Evolutionary conservation across 352 stramenopile genomes (phyloP).

Genomic region (Plasmopara halstedii): DNA sequence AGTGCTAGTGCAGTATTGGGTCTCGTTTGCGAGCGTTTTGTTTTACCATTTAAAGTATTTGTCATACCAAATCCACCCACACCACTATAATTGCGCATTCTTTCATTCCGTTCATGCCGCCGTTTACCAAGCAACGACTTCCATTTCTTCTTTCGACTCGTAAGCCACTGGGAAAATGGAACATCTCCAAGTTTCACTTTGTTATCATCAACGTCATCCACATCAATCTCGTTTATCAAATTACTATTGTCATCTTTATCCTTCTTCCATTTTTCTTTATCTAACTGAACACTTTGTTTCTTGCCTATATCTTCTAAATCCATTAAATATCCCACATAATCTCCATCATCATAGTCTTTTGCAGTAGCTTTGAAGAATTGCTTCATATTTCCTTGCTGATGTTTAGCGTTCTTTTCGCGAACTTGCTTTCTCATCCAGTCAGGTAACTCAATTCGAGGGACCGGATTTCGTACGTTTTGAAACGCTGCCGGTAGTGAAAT

Average conservation of each 20-base stretch:
- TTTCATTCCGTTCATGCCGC: conserved; percentile 51
- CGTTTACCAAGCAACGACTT: conserved; percentile 46
- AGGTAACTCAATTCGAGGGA: conserved; percentile 93
- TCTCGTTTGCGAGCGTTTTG: conserved; percentile 32
- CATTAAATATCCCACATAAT: conserved; percentile 58
- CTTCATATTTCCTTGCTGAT: conserved; percentile 82
- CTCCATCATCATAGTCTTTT: conserved; percentile 17
- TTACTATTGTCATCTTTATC: conserved; percentile 7
- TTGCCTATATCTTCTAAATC: conserved; percentile 61
- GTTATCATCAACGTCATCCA: conserved; percentile 4
- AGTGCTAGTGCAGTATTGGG: conserved; percentile 8
- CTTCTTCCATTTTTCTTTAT: conserved; percentile 11
- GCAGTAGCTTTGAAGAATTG: conserved; percentile 73
- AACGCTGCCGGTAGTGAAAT: conserved; percentile 98
- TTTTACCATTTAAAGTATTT: conserved; percentile 16
- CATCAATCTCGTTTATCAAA: conserved; percentile 21
- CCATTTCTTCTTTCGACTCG: conserved; percentile 71
- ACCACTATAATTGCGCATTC: conserved; percentile 25
- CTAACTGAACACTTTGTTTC: conserved; percentile 8
- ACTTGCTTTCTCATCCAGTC: conserved; percentile 95
- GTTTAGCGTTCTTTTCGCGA: conserved; percentile 80
- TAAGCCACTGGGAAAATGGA: conserved; percentile 50
- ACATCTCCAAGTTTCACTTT: conserved; percentile 55
- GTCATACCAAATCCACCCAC: conserved; percentile 22
- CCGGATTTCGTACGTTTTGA: conserved; percentile 95